Conservation (phyloP, 208 protist genomes). For the Angomonas desouzai region DNA sequence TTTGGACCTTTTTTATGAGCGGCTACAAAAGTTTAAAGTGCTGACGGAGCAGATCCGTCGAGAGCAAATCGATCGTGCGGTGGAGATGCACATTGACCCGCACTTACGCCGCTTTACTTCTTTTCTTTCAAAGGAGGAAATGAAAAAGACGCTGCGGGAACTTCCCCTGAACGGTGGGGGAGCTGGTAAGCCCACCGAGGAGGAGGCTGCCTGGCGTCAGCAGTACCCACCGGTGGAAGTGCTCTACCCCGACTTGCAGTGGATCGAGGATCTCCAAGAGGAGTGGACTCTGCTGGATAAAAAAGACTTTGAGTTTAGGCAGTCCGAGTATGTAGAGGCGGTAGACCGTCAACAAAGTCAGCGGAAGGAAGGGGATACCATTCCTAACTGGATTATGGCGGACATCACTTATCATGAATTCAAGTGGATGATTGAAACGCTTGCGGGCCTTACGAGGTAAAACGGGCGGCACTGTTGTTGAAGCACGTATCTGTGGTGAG, state of each 20-base stretch:
- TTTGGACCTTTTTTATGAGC: constrained; percentile 16
- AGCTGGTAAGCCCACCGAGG: not conserved
- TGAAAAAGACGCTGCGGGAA: constrained; percentile 17
- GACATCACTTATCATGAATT: constrained; percentile 71
- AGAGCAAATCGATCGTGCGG: constrained; percentile 31
- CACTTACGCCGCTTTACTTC: constrained; percentile 27
- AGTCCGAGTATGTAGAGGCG: constrained; percentile 4
- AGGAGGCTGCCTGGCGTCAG: not conserved
- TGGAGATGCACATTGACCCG: constrained; percentile 34
- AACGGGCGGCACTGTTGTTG: constrained; percentile 46
- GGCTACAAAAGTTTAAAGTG: constrained; percentile 33
- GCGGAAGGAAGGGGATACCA: too few relatives aligned
- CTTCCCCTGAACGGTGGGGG: not conserved
- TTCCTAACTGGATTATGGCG: constrained; percentile 63
- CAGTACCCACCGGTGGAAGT: not conserved
- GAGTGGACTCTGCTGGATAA: not conserved
- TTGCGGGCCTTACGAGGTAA: constrained; percentile 56
- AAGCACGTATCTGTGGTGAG: constrained; percentile 34
- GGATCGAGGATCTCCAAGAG: constrained; percentile 12
- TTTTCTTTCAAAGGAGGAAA: constrained; percentile 17
- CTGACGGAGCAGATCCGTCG: constrained; percentile 50
- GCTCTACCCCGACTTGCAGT: constrained; percentile 13
- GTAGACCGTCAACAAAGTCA: not conserved
- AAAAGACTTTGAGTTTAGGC: not conserved
- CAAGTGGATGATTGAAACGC: constrained; percentile 70